Conservation (phyloP, 768 basidiomycete species). For the Mycena amicta region DNA sequence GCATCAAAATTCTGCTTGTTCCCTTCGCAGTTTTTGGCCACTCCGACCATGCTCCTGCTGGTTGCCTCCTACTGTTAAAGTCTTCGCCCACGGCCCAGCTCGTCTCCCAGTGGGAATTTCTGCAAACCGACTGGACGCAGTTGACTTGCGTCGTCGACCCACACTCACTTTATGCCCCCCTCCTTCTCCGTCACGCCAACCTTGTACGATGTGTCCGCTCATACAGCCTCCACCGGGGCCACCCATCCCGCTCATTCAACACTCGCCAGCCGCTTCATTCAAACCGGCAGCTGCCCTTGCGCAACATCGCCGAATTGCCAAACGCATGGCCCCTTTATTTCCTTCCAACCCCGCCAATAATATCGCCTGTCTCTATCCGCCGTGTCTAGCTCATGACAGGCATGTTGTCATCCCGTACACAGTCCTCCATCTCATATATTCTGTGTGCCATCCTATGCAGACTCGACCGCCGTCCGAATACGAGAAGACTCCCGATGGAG, state of each 20-base stretch:
- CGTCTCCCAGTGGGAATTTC: background rate
- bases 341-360: background rate
- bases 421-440: background rate
- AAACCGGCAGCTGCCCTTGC: background rate
- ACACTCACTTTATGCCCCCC: background rate
- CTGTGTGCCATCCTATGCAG: too few species aligned
- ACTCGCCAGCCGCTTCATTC: background rate
- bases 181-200: background rate
- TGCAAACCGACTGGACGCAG: background rate
- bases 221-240: background rate
- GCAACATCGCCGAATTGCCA: background rate
- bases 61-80: too few species aligned
- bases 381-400: background rate
- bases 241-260: background rate
- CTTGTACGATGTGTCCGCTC: background rate
- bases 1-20: too few species aligned
- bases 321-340: background rate
- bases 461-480: background rate
- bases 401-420: background rate
- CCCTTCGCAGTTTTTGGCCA: too few species aligned
- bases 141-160: background rate
- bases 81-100: too few species aligned
- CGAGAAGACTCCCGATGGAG: background rate
- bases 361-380: too few species aligned
- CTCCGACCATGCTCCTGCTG: too few species aligned